These are phyloP conservation scores for Ascochyta viciae-villosae DNA, from an alignment of 2,329 filamentous ascomycete genomes.

Conservation along the genomic window DNA sequence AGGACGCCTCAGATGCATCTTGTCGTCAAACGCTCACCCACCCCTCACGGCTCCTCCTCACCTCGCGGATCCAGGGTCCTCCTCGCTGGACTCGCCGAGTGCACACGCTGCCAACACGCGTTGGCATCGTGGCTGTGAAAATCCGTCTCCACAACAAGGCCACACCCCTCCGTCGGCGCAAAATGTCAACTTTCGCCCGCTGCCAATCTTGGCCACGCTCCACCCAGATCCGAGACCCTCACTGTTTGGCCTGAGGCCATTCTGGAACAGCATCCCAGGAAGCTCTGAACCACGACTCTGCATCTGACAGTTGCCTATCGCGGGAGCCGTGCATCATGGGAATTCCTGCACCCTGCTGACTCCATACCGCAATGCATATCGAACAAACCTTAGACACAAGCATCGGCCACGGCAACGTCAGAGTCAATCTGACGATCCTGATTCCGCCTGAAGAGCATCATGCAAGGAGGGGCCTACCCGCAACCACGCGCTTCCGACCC, in stretches of 20 bases:
- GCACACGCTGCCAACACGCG: constrained; percentile 14
- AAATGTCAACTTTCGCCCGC: constrained; percentile 4
- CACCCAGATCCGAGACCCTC: constrained; percentile 36
- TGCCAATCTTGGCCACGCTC: constrained; percentile 2
- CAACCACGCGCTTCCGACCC: constrained; percentile 23
- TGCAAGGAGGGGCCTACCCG: constrained; percentile 27
- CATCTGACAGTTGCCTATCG: not conserved
- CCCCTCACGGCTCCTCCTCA: constrained; percentile 7
- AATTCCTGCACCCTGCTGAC: constrained; percentile 1
- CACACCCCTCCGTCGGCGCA: constrained; percentile 3
- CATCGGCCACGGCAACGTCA: not conserved
- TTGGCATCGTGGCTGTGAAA: constrained; percentile 18
- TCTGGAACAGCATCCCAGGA: constrained; percentile 7
- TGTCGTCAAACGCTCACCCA: constrained; percentile 16
- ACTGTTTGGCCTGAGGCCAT: constrained; percentile 34
- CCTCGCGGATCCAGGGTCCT: constrained; percentile 8
- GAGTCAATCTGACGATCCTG: constrained; percentile 7
- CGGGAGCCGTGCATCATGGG: not conserved
- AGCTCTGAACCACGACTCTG: not conserved
- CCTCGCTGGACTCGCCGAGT: constrained; percentile 4
- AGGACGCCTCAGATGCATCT: constrained; percentile 6
- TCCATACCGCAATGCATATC: not conserved
- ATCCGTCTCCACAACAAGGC: constrained; percentile 11
- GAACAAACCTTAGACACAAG: not conserved
- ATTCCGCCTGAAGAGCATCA: constrained; percentile 17